Evolutionary conservation across 2,329 filamentous ascomycete genomes (phyloP), one percentile per base, ranked within the genome.

Genomic region (Ceratocystis lukuohia): DNA sequence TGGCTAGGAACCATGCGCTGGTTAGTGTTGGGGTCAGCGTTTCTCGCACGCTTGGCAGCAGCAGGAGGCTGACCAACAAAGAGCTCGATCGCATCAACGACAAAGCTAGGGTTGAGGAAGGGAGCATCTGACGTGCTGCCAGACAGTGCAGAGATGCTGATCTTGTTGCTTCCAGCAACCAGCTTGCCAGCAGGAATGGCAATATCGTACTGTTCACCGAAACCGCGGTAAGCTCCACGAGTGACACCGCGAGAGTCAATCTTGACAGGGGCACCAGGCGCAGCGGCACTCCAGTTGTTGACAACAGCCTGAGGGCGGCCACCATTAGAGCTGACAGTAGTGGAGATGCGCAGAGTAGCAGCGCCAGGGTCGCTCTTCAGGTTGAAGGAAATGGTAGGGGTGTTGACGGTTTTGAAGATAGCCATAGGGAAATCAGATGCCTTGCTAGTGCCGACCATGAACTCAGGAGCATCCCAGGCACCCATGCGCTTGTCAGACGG

Each of bases 171-270:
- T 0, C 85, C 86, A n/a, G 76, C 75, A 6, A 82, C 77, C 61
- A 88, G 77, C 2, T 77, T 84, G 0, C 84, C 84, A 1, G 80
- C 75, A 0, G 85, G 83, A 61, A 88, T 80, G n/a, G 74, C 75
- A 59, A 83, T 80, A 68, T 85, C 79, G 71, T 88, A 88, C 5
- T 87, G 79, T 70, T 88, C 85, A 3, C 84, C 84, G 65, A 78
- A 76, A 0, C 85, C 85, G 6, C 84, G 77, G 71, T 88, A 88
- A 0, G 84, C 84, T 10, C 85, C 86, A 12, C 86, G 77, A 0
- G 85, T 88, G 1, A 88, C 79, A 12, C 85, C 85, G 17, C 85
- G 79, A 3, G 81, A 85, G 72, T 88, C 80, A 62, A 88, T 83
- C 74, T 86, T 85, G 8, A 76, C 79, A 0, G 85, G 85, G 0